Base-by-base conservation (phyloP, 176 grass and related monocot genomes). In the Coix lacrymajobi region DNA sequence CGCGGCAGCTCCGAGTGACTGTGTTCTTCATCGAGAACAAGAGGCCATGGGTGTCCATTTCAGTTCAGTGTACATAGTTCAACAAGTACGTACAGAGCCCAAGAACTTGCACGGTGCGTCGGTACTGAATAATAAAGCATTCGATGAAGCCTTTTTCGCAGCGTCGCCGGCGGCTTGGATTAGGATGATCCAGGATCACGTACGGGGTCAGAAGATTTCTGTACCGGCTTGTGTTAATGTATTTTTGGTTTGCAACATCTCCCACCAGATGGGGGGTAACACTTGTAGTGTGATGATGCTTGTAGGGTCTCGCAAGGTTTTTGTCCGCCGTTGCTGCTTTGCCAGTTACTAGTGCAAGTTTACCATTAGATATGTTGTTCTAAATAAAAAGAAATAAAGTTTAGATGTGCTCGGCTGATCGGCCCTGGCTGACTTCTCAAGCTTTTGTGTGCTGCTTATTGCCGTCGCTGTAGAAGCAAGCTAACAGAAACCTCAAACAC, bases 11-110 rank as follows among this genome's bases (percentile, higher is more conserved):
- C 60, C 16, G 22, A 16, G 77, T 2, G 62, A 33, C 17, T 36
- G 77, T 57, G 83, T 68, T 64, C 30, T 64, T 75, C 58, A 58
- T 60, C 45, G 64, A 78, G 66, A 84, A 7, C 79, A 29, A 44
- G 58, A 26, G 57, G 20, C 64, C 13, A n/a, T 32, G 62, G 64
- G 31, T 58, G 72, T 82, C 56, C 56, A n/a, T 65, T 60, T 49
- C 83, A 25, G 78, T 60, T 39, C 83, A 25, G 72, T 86, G 84
- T 90, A 79, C 88, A 90, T 83, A 85, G 52, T 38, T 33, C 62
- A 9, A 14, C n/a, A 60, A 66, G 73, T 77, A 77, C 65, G 73
- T 77, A 77, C 65, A 86, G 44, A 10, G 41, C 20, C 71, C 52
- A 57, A 52, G 61, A 62, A 41, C 12, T 16, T 20, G 10, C 67